Evolutionary conservation across 116 monocot species (phyloP), one percentile per base, ranked within the genome.

Genomic region (Dioscorea cayenensis): DNA sequence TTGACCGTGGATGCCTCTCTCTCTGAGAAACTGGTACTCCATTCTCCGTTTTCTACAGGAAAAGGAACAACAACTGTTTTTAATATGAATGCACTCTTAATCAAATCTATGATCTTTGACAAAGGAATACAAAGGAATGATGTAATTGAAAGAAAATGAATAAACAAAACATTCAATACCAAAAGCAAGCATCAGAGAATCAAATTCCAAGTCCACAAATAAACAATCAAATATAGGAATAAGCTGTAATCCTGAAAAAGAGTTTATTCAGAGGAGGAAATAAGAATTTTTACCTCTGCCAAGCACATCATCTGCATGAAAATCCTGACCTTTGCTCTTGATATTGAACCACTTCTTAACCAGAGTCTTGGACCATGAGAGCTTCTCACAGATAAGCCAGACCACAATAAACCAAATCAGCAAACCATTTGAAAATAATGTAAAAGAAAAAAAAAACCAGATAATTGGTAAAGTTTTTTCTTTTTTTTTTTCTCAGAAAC

Each of bases 1-100:
- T 92, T 95, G 43, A 82, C 78, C 70, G 80, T 80, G 78, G 77
- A 91, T 67, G 79, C 29, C 72, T 90, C 95, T 51, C 84, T 92
- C 83, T 95, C 92, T 55, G 87, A 85, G 85, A 92, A 89, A 76
- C 80, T 89, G 72, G 75, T 72, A 83, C 87, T 84, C 85, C 80
- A 84, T 59, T 84, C 85, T 25, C 62, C 80, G 58, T 84, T 78
- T 49, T 68, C 74, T 51, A 76, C 84, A 82, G 78, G 77, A 82
- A 73, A 84, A 49, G 32, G 32, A 32, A 4, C 12, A 73, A 77
- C 58, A 70, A 32, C 67, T 63, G 71, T 23, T 62, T 51, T 69
- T 12, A 76, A 51, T 16, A 55, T 16, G 55, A 55, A 14, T 16
- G 17, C 55, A 55, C 14, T 16, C 55, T 55, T 55, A 6, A 55